Evolutionary conservation across 129 eudicot genomes (phyloP), one percentile per base, ranked within the genome.

Genomic region (Gnaphalium uliginosum): DNA sequence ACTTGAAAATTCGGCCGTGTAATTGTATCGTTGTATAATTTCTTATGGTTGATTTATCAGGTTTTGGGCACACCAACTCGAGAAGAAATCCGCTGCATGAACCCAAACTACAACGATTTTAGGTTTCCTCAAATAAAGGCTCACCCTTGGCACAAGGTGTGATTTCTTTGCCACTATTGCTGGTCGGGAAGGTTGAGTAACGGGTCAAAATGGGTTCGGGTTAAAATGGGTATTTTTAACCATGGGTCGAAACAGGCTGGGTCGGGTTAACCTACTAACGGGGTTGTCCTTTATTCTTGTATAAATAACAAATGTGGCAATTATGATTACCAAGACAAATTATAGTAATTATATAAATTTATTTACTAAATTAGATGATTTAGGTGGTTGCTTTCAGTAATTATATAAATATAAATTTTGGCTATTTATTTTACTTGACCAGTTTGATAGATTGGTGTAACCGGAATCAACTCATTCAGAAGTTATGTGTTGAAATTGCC

Each of bases 41-140:
- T 81, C 72, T 75, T 61, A 51, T 51, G 39, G 22, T 56, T 54
- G 56, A 15, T 78, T 19, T 79, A 80, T 80, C 73, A 93, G 98
- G 96, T 93, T 81, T 90, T 93, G 83, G 98, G 98, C 69, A 93
- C 98, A n/a, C 98, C 98, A 32, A 93, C 98, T 19, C 81, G 98
- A 39, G 98, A 93, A 78, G 98, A 93, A 83, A 86, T 93, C 21
- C 90, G 98, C 32, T 93, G 98, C 43, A 93, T 93, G 98, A 93
- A 93, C 81, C 98, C 98, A 57, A 88, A 88, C 79, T 93, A 93
- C 64, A 86, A 80, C 8, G 96, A 93, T 82, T 93, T 93, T 79
- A 82, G 97, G 86, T 93, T 93, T 76, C 98, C 98, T 62, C 98
- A 93, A 78, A 83, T 93, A 6, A 93, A 93, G 76, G 98, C 98